Conservation (phyloP, 306 rosid species). For the Oemleria cerasiformis region DNA sequence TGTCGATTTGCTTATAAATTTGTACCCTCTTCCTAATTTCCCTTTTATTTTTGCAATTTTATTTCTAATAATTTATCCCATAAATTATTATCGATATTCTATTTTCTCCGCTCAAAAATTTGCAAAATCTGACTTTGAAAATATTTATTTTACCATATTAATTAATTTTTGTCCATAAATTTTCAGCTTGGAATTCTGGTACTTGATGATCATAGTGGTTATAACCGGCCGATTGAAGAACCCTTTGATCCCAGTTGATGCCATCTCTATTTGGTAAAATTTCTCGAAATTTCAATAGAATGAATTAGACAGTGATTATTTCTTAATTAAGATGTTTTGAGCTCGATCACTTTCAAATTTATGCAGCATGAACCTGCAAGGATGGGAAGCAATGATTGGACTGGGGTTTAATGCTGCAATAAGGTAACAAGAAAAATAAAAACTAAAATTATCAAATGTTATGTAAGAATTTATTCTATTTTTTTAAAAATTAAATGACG, state of each 20-base stretch:
- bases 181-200: slow-evolving; percentile 89
- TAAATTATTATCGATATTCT: too few species aligned
- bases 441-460: too few species aligned
- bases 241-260: slow-evolving; percentile 66
- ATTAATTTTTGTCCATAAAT: not conserved
- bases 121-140: too few species aligned
- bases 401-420: slow-evolving; percentile 78
- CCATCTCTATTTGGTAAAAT: slow-evolving; percentile 68
- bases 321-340: not conserved
- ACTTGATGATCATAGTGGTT: slow-evolving; percentile 70
- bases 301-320: too few species aligned
- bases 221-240: slow-evolving; percentile 58
- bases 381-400: slow-evolving; percentile 78
- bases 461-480: too few species aligned
- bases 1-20: too few species aligned
- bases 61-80: too few species aligned
- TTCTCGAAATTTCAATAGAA: not conserved
- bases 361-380: slow-evolving; percentile 68
- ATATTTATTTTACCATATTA: not conserved
- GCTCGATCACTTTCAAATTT: not conserved
- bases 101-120: too few species aligned
- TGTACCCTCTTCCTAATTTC: rapidly evolving
- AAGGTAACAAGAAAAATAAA: too few species aligned
- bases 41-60: too few species aligned
- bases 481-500: too few species aligned